Base-by-base conservation (phyloP, 192 early-diverging fungal genomes). In the Podochytrium sp. region DNA sequence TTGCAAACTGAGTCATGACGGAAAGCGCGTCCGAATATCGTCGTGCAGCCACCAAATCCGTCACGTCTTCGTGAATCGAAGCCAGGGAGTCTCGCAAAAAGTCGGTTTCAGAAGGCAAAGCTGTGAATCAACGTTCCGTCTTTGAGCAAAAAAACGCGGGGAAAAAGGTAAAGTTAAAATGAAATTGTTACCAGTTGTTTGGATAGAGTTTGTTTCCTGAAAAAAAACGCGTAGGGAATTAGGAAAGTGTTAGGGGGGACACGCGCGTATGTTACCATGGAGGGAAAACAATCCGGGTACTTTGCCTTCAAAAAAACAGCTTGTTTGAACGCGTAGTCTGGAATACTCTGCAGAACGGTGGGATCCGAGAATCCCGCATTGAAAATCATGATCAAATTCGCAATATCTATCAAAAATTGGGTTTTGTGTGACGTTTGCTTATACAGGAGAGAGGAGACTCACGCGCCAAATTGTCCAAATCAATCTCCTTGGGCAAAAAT, bases 321-420 rank as follows among this genome's bases (percentile, higher is more conserved):
- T 74, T 96, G 93, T 51, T 80, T 78, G 74, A 85, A 93, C 1
- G 91, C 77, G 77, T 90, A 94, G 41, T 90, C 82, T 16, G 95
- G 95, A 35, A 97, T 52, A 20, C 80, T 83, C 0, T 62, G 33
- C 5, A 93, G 73, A 2, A 89, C 83, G 10, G 62, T 68, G 3
- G 86, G 81, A 59, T 86, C 81, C 1, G 76, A 59, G 3, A 73
- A 64, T 12, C 80, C 85, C 10, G 92, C 91, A 75, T 97, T 97
- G 63, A 93, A 89, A 37, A 94, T 83, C 14, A 97, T 73, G 33
- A 95, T 88, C 0, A 95, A 73, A 71, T 91, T 79, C 1, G 89
- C 90, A 18, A 91, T 91, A 70, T 95, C 91, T 92, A n/a, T n/a
- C n/a, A n/a, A n/a, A n/a, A n/a, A n/a, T n/a, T n/a, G n/a, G n/a